Evolutionary conservation across 495 filamentous ascomycete genomes (phyloP), one percentile per base, ranked within the genome.

Genomic region (Hypoxylon perforatum): DNA sequence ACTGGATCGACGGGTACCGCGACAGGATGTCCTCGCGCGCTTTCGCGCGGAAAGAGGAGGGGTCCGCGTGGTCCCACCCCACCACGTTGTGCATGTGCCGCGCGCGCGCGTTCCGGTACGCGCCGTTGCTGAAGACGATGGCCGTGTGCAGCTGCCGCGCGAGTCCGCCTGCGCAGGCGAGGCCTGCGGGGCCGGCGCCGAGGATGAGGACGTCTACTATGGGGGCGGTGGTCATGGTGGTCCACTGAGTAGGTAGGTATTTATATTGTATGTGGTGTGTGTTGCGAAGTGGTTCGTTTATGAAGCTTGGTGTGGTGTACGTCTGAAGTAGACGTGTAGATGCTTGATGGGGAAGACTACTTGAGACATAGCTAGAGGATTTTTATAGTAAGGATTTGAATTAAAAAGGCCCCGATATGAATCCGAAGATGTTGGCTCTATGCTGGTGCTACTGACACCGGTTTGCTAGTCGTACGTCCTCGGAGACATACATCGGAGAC

Each of bases 151-250:
- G 63, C 22, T 81, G 78, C 12, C 87, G 85, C 0, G 80, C 80
- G 0, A 90, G 77, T 6, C 67, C 72, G 6, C 70, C 33, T 3
- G 85, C 86, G 4, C 75, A 72, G 0, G 81, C 66, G 1, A 90
- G 77, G 8, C 86, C 87, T 8, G 84, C 82, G 5, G 85, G 85
- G 2, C 86, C 87, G 35, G 72, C 80, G 65, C 87, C 87, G 33
- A 89, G 77, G 68, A 90, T 83, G 9, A 88, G 73, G 46, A 75
- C 79, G 61, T 88, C 86, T 44, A 60, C 25, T 14, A 50, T 44
- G 14, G 57, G 48, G 9, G 25, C 15, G 0, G 36, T 35, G 17
- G 57, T 0, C 44, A 55, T 56, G 19, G 19, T 17, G 41, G 18
- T 12, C 22, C 17, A 5, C 30, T 11, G n/a, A n/a, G n/a, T n/a